These are phyloP conservation scores for Dendrocalamus latiflorus DNA, from an alignment of 202 grass and related monocot species.

Conservation along the genomic window DNA sequence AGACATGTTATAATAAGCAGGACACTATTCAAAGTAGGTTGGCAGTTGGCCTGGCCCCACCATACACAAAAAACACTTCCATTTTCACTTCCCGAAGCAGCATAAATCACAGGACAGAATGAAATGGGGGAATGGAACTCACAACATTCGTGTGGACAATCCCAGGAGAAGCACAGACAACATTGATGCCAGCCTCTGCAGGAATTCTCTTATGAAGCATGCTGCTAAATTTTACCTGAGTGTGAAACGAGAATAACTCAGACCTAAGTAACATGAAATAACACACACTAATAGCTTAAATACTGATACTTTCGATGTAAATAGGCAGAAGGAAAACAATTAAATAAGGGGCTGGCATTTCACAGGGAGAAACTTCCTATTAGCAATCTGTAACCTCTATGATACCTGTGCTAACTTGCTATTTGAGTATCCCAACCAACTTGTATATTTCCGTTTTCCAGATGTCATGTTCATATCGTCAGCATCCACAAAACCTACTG, in stretches of 20 bases:
- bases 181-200: no score
- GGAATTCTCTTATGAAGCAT: constrained; percentile 91
- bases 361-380: not conserved
- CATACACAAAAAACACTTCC: not conserved
- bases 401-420: constrained; percentile 99
- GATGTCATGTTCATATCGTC: no score
- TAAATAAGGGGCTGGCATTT: not conserved
- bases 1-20: not conserved
- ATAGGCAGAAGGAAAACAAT: not conserved
- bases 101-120: not conserved
- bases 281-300: not conserved
- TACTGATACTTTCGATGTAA: not conserved
- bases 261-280: constrained; percentile 19
- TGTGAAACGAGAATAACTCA: constrained; percentile 22
- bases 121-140: constrained; percentile 33
- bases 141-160: constrained; percentile 97
- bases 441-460: constrained; percentile 72
- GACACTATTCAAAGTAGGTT: not conserved
- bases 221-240: constrained; percentile 93
- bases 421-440: constrained; percentile 80
- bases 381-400: not conserved
- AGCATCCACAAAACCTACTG: no score
- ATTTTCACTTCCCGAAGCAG: not conserved
- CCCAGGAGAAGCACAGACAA: constrained; percentile 71
- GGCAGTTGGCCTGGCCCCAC: not conserved